Conservation (phyloP, 805 yeast genomes). For the Metschnikowia bowlesiae region DNA sequence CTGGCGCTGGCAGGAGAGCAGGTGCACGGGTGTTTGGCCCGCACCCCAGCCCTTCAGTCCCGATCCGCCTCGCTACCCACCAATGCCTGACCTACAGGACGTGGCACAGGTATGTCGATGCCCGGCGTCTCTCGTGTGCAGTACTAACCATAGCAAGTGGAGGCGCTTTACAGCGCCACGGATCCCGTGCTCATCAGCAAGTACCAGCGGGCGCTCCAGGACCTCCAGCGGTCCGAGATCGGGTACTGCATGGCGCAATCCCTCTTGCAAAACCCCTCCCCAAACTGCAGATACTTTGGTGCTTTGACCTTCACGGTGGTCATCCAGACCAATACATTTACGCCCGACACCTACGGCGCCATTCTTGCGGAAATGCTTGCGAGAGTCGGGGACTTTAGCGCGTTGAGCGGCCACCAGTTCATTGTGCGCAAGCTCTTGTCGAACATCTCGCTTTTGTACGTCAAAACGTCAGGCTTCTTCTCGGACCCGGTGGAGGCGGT, state of each 20-base stretch:
- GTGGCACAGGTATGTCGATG: slow-evolving; percentile 7
- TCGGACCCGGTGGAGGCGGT: slow-evolving; percentile 30
- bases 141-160: slow-evolving; percentile 28
- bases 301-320: slow-evolving; percentile 73
- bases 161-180: slow-evolving; percentile 39
- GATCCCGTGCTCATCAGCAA: slow-evolving; percentile 35
- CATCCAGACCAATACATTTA: slow-evolving; percentile 32
- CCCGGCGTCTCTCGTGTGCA: background rate
- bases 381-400: slow-evolving; percentile 2
- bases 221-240: slow-evolving; percentile 49
- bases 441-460: slow-evolving; percentile 47
- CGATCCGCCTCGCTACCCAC: background rate
- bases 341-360: slow-evolving; percentile 9
- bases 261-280: slow-evolving; percentile 40
- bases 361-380: slow-evolving; percentile 8
- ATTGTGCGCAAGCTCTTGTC: slow-evolving; percentile 59
- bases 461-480: slow-evolving; percentile 37
- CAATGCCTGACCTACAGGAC: slow-evolving; percentile 1
- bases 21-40: no score
- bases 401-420: slow-evolving; percentile 17
- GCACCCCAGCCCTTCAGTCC: background rate
- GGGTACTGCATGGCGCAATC: slow-evolving; percentile 57
- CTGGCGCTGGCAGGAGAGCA: no score
- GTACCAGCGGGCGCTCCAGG: slow-evolving; percentile 55
- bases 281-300: slow-evolving; percentile 67